These are phyloP conservation scores for Bisporella sp. DNA, from an alignment of 2,329 filamentous ascomycete genomes.

Conservation along the genomic window DNA sequence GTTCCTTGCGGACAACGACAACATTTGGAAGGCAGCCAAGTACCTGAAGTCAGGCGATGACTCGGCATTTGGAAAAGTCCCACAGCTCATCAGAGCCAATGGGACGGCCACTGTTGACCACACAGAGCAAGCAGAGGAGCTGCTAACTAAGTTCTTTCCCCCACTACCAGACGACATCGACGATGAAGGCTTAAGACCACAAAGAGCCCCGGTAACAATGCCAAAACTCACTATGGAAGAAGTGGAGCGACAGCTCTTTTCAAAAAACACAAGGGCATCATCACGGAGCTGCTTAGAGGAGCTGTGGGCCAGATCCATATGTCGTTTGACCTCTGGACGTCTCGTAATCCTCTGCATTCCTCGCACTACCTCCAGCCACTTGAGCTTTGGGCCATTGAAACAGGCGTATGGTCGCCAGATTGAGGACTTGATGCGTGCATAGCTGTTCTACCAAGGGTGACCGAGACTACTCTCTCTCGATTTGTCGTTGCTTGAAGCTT, in stretches of 20 bases:
- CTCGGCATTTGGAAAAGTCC: conserved; percentile 1
- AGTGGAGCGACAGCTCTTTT: conserved; percentile 1
- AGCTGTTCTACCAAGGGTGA: too few species aligned
- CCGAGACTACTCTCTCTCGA: too few species aligned
- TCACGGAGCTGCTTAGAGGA: too few species aligned
- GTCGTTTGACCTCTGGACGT: too few species aligned
- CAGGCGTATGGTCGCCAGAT: too few species aligned
- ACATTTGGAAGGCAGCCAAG: conserved; percentile 16
- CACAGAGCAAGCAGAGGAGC: conserved; percentile 1
- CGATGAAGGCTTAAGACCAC: conserved; percentile 1
- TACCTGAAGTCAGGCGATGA: conserved; percentile 1
- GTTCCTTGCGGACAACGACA: conserved; percentile 23
- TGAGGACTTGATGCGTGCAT: too few species aligned
- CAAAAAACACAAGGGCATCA: too few species aligned
- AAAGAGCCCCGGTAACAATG: conserved; percentile 1
- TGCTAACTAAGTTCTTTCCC: conserved; percentile 2
- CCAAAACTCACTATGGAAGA: conserved; percentile 1
- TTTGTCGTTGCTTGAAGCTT: too few species aligned
- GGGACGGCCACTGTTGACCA: not conserved
- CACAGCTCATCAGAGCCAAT: not conserved
- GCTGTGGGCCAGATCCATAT: too few species aligned
- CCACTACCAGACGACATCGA: conserved; percentile 1
- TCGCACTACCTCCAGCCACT: too few species aligned
- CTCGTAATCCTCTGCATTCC: too few species aligned
- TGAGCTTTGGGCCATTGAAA: too few species aligned